Percentiles rank a stretch among this genome's conserved stretches.
phyloP scores from a whole-genome alignment of 495 filamentous ascomycete genomes.

The Tuber calosporum region DNA sequence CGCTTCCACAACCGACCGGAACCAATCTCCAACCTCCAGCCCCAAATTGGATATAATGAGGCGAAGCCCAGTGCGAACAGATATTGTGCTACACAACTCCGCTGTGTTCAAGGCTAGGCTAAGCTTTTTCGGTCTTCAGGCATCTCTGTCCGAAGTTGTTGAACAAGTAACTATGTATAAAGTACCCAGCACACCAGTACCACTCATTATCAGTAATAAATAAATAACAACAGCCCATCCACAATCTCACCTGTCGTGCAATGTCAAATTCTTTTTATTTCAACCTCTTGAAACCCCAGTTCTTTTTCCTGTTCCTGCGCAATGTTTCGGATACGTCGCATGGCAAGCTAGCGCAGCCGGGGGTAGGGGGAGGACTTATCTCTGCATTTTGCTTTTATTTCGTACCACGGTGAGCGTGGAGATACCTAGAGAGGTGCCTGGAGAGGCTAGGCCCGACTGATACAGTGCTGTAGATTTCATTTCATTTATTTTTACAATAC shows the following conservation, averaged over 20 bases:
- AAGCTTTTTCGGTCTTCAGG: neutral
- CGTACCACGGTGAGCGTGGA: neutral
- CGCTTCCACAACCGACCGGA: neutral
- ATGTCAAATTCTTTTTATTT: conserved; percentile 3
- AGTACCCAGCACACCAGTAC: neutral
- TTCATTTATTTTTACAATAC: neutral
- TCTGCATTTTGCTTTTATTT: neutral
- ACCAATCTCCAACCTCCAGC: neutral
- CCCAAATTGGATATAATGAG: neutral
- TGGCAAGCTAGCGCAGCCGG: neutral
- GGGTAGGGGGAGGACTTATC: neutral
- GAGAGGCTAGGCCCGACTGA: neutral
- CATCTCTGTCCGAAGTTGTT: conserved; percentile 1
- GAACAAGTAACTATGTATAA: conserved; percentile 2
- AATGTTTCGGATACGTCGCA: neutral
- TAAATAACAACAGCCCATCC: conserved; percentile 2
- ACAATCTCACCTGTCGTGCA: neutral
- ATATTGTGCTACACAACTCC: neutral
- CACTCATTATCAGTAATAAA: conserved; percentile 1
- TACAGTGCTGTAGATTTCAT: neutral
- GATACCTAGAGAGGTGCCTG: neutral
- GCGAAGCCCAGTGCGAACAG: neutral
- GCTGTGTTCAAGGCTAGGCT: neutral
- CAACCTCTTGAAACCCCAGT: neutral
- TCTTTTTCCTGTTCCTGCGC: conserved; percentile 3